These are phyloP conservation scores for Phytophthora idaei DNA, from an alignment of 352 stramenopile species.

Conservation along the genomic window DNA sequence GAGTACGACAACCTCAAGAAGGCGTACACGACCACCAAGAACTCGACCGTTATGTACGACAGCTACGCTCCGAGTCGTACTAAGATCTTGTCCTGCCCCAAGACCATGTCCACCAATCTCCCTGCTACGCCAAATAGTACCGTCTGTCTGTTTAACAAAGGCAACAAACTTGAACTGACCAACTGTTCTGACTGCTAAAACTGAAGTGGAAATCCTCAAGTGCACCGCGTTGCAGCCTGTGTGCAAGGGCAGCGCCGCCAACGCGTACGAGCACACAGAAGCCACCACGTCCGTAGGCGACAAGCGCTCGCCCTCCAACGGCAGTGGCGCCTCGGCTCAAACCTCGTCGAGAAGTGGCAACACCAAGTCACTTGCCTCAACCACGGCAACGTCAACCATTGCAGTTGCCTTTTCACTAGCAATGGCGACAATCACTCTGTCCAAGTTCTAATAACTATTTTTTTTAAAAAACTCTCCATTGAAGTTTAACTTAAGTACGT, in stretches of 20 bases:
- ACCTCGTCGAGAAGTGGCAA: constrained; percentile 20
- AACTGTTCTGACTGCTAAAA: not conserved
- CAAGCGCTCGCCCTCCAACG: constrained; percentile 37
- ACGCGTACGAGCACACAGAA: constrained; percentile 46
- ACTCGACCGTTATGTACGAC: constrained; percentile 53
- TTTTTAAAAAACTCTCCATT: not conserved
- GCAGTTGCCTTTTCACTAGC: constrained; percentile 1
- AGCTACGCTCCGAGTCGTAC: constrained; percentile 44
- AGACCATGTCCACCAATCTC: constrained; percentile 38
- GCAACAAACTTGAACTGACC: constrained; percentile 6
- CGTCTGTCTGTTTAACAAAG: not conserved
- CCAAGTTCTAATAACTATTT: not conserved
- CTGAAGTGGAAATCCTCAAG: constrained; percentile 46
- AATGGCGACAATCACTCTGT: not conserved
- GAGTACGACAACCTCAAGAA: constrained; percentile 77
- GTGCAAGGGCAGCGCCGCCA: constrained; percentile 64
- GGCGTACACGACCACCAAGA: constrained; percentile 71
- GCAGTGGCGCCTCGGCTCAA: not conserved
- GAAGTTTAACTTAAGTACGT: too few relatives aligned
- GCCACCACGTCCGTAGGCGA: constrained; percentile 36
- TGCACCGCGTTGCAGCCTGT: constrained; percentile 57
- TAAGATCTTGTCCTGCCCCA: constrained; percentile 50
- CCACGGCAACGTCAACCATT: not conserved
- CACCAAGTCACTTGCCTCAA: constrained; percentile 13
- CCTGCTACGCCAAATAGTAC: constrained; percentile 44